phyloP scores from a whole-genome alignment of 2,329 filamentous ascomycete genomes.

The Aschersonia sp. region DNA sequence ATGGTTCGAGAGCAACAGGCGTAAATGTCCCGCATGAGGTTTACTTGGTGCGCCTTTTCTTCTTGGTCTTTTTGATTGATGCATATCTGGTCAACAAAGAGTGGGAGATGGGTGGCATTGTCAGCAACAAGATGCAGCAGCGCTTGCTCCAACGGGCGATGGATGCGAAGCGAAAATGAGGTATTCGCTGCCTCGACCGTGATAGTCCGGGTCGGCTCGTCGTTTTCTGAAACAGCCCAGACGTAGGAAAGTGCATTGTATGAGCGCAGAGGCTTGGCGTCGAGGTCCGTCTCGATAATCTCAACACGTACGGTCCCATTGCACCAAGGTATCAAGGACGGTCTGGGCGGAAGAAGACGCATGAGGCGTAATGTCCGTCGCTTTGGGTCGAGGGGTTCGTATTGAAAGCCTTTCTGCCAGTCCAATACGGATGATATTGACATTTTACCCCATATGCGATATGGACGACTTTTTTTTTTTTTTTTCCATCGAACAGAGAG shows the following conservation, averaged over 20 bases:
- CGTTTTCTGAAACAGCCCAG: conserved; percentile 9
- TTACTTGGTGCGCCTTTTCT: conserved; percentile 14
- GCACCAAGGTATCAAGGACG: conserved; percentile 7
- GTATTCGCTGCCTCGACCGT: conserved; percentile 9
- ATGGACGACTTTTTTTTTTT: no score
- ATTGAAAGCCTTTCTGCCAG: no score
- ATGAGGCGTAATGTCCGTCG: conserved; percentile 10
- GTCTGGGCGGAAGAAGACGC: conserved; percentile 9
- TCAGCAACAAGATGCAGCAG: conserved; percentile 9
- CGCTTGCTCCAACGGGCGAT: conserved; percentile 14
- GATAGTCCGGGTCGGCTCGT: conserved; percentile 10
- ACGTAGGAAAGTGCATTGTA: conserved; percentile 18
- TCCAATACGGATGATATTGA: no score
- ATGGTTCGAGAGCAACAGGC: conserved; percentile 8
- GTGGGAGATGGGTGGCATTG: conserved; percentile 3
- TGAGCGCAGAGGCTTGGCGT: neutral
- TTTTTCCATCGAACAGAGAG: no score
- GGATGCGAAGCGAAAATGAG: conserved; percentile 9
- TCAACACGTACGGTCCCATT: conserved; percentile 12
- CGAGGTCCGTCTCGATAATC: conserved; percentile 11
- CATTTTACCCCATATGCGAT: no score
- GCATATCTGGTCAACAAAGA: conserved; percentile 18
- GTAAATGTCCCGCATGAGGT: conserved; percentile 16
- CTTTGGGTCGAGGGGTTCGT: no score
- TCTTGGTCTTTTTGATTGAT: conserved; percentile 13